These are phyloP conservation scores for Linum usitatissimum DNA, from an alignment of 345 rosid species.

Conservation along the genomic window DNA sequence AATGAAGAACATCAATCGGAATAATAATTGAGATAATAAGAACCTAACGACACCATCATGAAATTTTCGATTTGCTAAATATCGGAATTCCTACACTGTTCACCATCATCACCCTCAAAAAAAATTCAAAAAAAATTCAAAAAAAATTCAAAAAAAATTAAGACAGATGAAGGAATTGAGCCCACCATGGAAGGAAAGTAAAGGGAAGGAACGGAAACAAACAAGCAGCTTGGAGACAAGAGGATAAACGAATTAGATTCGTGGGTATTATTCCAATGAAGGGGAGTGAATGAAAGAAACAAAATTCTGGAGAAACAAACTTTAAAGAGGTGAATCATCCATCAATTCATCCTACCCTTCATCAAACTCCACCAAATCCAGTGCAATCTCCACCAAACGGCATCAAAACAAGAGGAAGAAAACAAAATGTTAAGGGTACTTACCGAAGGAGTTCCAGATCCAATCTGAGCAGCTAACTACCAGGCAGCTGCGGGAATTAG, in stretches of 20 bases:
- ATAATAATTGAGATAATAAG: constrained; percentile 10
- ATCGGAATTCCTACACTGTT: constrained; percentile 7
- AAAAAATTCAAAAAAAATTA: not conserved
- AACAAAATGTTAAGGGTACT: constrained; percentile 8
- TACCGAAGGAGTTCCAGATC: constrained; percentile 40
- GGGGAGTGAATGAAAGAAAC: too few relatives aligned
- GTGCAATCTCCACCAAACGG: constrained; percentile 4
- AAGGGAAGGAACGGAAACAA: not conserved
- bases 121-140: not conserved
- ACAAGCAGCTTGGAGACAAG: not conserved
- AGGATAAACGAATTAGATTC: not conserved
- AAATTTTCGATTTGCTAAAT: constrained; percentile 12
- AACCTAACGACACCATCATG: constrained; percentile 5
- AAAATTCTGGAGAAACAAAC: too few relatives aligned
- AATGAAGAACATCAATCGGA: not conserved
- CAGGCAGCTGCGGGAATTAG: constrained; percentile 17
- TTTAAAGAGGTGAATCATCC: not conserved
- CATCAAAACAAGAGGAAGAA: constrained; percentile 9
- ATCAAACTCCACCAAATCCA: constrained; percentile 7
- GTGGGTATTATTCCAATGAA: not conserved
- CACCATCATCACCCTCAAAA: not conserved
- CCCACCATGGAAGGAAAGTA: not conserved
- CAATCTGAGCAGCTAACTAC: constrained; percentile 27
- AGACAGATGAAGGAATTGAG: constrained; percentile 13
- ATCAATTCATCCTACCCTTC: not conserved